Base-by-base conservation (phyloP, 2,329 filamentous ascomycete genomes). In the Esteya vermicola region DNA sequence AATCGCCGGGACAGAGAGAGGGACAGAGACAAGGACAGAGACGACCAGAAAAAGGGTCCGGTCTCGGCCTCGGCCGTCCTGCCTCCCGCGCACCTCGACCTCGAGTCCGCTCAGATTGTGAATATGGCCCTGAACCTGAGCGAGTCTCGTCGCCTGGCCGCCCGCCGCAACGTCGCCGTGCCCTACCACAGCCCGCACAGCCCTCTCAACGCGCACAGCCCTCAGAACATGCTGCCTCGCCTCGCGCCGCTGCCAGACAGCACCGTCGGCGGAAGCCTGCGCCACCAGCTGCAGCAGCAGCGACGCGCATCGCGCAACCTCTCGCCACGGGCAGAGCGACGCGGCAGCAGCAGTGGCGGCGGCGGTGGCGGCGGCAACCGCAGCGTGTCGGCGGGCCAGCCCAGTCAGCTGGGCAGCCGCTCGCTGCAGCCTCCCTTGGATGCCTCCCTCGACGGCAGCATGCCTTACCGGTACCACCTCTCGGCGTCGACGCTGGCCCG, bases 91-190 rank as follows among this genome's bases (percentile, higher is more conserved):
- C 5, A 21, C 18, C 41, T 82, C 18, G 76, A 85, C 50, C 69
- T 81, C 44, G 88, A 95, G 52, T 81, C 88, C 8, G 75, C 81
- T 4, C 84, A 94, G 57, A 93, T 96, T 47, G 85, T 96, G 32
- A 86, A 86, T 52, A 83, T 96, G 72, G 89, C 89, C 2, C 61
- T 96, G 50, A 91, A 81, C 47, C 61, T 96, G 37, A 93, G 83
- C 62, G 85, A 95, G 57, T 84, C 80, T 52, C 75, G 77, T 47
- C 75, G 75, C 53, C 69, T 68, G 59, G 82, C 66, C 45, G 75
- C 62, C 57, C 72, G 65, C 58, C 70, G 63, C 57, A 76, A 55
- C 56, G 69, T 58, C 48, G 73, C 52, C 41, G n/a, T n/a, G n/a
- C n/a, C n/a, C n/a, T n/a, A n/a, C n/a, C n/a, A n/a, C n/a, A n/a